A percentile compares a stretch with the other conserved stretches of the same genome.
These are phyloP conservation scores for Fonsecaea erecta DNA, from an alignment of 2,329 filamentous ascomycete genomes.

Conservation along the genomic window DNA sequence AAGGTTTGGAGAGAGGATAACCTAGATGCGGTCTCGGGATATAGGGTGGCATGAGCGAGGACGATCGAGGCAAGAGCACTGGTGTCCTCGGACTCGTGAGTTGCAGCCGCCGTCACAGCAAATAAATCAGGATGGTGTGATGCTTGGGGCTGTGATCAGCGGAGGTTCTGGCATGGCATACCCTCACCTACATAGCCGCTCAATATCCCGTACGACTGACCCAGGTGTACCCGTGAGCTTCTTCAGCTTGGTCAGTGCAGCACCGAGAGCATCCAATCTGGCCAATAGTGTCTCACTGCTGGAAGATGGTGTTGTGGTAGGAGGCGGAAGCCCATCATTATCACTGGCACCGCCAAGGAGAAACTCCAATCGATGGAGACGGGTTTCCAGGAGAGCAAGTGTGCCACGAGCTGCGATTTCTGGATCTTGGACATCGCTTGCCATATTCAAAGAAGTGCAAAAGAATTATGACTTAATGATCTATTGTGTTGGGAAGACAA, in stretches of 20 bases:
- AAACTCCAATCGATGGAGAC: constrained; percentile 51
- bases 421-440: constrained; percentile 22
- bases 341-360: constrained; percentile 49
- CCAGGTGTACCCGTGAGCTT: constrained; percentile 40
- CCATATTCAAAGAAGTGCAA: constrained; percentile 5
- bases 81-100: constrained; percentile 33
- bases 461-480: not conserved
- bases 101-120: constrained; percentile 20
- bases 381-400: constrained; percentile 47
- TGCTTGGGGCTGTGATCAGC: constrained; percentile 16
- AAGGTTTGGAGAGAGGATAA: constrained; percentile 55
- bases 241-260: constrained; percentile 45
- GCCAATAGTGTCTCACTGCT: constrained; percentile 48
- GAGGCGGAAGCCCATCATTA: constrained; percentile 47
- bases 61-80: constrained; percentile 44
- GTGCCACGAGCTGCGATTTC: constrained; percentile 29
- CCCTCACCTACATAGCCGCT: constrained; percentile 47
- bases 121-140: constrained; percentile 27
- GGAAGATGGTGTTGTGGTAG: constrained; percentile 43
- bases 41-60: constrained; percentile 52
- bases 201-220: constrained; percentile 47
- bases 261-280: constrained; percentile 47
- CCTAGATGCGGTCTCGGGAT: constrained; percentile 53
- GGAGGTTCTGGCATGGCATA: not conserved
- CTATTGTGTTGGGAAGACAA: not conserved